These are phyloP conservation scores for Boletus semigastroideus DNA, from an alignment of 1,284 basidiomycete species.

Conservation along the genomic window DNA sequence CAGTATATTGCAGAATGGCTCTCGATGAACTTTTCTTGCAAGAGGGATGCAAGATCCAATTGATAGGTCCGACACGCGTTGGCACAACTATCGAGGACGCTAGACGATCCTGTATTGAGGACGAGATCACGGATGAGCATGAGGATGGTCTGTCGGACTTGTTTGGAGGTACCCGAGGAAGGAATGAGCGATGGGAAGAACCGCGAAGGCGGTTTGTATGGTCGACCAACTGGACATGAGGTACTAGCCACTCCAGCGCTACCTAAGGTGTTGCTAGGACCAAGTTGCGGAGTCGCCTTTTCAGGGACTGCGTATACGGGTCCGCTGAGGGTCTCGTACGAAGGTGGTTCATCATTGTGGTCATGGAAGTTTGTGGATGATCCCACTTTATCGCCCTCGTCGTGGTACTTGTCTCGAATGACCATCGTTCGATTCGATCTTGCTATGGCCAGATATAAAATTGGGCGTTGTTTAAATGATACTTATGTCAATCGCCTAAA, in stretches of 20 bases:
- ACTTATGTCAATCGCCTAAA: background rate
- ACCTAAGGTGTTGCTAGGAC: background rate
- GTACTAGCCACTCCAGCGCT: background rate
- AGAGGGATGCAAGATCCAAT: constrained; percentile 43
- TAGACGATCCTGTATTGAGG: constrained; percentile 22
- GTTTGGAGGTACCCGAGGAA: constrained; percentile 39
- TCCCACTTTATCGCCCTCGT: constrained; percentile 3
- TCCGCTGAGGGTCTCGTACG: constrained; percentile 17
- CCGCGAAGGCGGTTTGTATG: constrained; percentile 20
- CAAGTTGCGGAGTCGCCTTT: background rate
- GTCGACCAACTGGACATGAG: background rate
- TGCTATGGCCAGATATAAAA: background rate
- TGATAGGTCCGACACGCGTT: constrained; percentile 42
- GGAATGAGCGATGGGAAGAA: constrained; percentile 24
- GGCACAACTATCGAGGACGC: constrained; percentile 46
- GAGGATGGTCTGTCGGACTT: constrained; percentile 46
- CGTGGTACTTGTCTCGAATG: constrained; percentile 12
- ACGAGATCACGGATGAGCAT: constrained; percentile 51
- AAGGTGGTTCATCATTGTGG: constrained; percentile 22
- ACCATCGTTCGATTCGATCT: constrained; percentile 7
- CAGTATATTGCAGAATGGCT: constrained; percentile 65
- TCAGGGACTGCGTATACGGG: background rate
- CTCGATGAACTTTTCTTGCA: constrained; percentile 66
- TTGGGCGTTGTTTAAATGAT: background rate
- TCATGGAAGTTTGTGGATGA: background rate